phyloP scores from a whole-genome alignment of 257 asterid species.

The Solanum pennellii region DNA sequence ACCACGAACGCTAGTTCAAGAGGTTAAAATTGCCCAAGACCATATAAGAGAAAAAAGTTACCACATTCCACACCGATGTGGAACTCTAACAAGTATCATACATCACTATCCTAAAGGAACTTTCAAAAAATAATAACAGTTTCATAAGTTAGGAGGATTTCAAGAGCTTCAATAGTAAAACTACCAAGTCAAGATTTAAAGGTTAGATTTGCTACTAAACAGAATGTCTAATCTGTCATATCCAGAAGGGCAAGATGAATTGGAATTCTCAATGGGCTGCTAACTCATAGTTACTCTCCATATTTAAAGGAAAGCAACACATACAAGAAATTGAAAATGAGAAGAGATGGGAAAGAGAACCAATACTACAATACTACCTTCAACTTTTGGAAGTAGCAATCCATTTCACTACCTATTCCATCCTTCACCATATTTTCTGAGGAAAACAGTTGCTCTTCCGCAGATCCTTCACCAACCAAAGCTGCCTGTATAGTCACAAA shows the following conservation, averaged over 20 bases:
- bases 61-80: neutral
- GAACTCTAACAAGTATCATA: neutral
- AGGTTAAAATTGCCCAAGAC: neutral
- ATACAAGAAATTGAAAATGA: neutral
- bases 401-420: slow-evolving; percentile 56
- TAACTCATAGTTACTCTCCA: neutral
- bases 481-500: slow-evolving; percentile 67
- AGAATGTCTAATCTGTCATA: neutral
- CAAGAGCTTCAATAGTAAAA: neutral
- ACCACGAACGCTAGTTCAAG: neutral
- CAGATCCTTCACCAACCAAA: slow-evolving; percentile 95
- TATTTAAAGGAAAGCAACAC: neutral
- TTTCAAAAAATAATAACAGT: neutral
- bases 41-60: neutral
- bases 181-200: neutral
- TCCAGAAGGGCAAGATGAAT: neutral
- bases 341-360: slow-evolving; percentile 1
- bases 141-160: neutral
- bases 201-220: neutral
- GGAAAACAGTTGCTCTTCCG: slow-evolving; percentile 78
- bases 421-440: slow-evolving; percentile 42
- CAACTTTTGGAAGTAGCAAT: slow-evolving; percentile 52
- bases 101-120: neutral
- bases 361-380: slow-evolving; percentile 36
- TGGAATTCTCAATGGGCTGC: neutral